These are phyloP conservation scores for Suillus lakei DNA, from an alignment of 768 basidiomycete genomes.

Conservation along the genomic window DNA sequence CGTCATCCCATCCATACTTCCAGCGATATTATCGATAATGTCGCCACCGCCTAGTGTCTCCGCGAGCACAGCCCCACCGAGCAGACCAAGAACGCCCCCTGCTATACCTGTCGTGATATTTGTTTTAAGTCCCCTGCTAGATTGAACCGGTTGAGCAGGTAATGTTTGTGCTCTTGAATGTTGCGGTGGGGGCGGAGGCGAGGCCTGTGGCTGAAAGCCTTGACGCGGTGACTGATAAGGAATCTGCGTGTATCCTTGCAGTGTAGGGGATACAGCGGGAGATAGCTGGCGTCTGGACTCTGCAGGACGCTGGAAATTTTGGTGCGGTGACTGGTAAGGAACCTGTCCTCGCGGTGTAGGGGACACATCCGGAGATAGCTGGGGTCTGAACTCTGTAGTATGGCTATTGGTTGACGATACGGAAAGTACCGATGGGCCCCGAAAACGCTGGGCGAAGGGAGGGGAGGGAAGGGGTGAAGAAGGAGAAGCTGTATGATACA, in stretches of 20 bases:
- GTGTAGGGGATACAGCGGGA: not conserved
- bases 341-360: not conserved
- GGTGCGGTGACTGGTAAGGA: not conserved
- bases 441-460: not conserved
- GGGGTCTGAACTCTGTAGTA: not conserved
- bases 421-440: not conserved
- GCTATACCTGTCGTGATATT: not conserved
- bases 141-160: not conserved
- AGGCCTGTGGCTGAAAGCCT: not conserved
- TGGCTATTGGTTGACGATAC: not conserved
- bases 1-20: conserved; percentile 1
- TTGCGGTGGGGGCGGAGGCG: not conserved
- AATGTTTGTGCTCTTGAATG: not conserved
- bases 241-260: not conserved
- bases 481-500: not conserved
- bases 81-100: not conserved
- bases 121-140: not conserved
- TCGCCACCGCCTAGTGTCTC: not conserved
- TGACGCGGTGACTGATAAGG: not conserved
- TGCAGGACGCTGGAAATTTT: not conserved
- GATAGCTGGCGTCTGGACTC: not conserved
- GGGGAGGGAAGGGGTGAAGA: not conserved
- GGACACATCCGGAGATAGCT: not conserved
- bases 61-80: not conserved
- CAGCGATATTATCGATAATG: not conserved